Conservation (phyloP, 2,329 filamentous ascomycete genomes). For the Trichocomaceae sp. region DNA sequence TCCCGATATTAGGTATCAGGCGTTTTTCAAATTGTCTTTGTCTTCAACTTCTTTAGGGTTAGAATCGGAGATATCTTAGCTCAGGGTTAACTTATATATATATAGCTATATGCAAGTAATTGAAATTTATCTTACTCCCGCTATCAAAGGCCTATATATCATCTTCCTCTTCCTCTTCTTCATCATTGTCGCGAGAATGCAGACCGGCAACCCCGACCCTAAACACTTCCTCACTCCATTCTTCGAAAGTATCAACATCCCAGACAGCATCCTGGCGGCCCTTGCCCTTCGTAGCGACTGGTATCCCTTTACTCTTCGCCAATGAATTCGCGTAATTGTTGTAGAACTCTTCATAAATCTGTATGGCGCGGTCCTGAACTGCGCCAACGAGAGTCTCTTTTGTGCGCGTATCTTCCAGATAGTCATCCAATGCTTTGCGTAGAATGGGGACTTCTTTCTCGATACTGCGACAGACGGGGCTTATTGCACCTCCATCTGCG, state of each 20-base stretch:
- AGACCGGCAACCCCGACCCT: slow-evolving; percentile 43
- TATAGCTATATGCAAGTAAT: background rate
- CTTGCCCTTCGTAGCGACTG: slow-evolving; percentile 49
- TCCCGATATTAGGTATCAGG: no score
- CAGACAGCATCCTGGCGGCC: slow-evolving; percentile 56
- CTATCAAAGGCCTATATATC: background rate
- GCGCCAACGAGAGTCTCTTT: slow-evolving; percentile 61
- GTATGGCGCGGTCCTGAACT: slow-evolving; percentile 57
- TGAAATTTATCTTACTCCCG: background rate
- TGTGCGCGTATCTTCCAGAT: slow-evolving; percentile 59
- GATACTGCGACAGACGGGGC: slow-evolving; percentile 47
- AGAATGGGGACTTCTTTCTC: slow-evolving; percentile 54
- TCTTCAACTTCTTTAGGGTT: no score
- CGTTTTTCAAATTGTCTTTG: no score
- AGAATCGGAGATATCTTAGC: no score
- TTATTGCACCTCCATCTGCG: slow-evolving; percentile 36
- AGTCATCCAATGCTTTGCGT: slow-evolving; percentile 53
- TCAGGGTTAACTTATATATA: no score
- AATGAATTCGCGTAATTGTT: slow-evolving; percentile 41
- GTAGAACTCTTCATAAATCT: slow-evolving; percentile 59
- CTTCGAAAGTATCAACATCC: slow-evolving; percentile 58
- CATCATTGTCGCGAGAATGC: slow-evolving; percentile 25
- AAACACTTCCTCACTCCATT: slow-evolving; percentile 57
- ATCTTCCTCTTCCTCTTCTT: slow-evolving; percentile 19
- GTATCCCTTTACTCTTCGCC: slow-evolving; percentile 33